phyloP scores from a whole-genome alignment of 495 filamentous ascomycete species.

The Talaromyces liani region DNA sequence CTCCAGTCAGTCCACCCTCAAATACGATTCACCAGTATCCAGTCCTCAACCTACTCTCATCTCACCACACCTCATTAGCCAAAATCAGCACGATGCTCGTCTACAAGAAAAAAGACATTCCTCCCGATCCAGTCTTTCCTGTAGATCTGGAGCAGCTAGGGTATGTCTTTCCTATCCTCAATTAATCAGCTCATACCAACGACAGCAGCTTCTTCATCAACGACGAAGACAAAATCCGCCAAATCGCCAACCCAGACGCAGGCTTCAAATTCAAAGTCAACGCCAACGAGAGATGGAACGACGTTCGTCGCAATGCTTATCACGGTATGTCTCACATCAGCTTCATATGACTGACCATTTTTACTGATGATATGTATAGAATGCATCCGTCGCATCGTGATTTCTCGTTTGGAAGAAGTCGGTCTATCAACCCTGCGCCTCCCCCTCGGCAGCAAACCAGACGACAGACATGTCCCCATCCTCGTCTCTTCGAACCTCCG shows the following conservation, averaged over 20 bases:
- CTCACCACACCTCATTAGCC: not conserved
- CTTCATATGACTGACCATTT: not conserved
- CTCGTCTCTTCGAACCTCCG: slow-evolving; percentile 50
- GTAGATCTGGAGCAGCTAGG: slow-evolving; percentile 58
- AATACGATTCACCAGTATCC: not conserved
- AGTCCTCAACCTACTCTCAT: not conserved
- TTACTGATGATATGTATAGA: slow-evolving; percentile 17
- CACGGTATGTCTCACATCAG: slow-evolving; percentile 41
- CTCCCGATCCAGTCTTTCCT: slow-evolving; percentile 60
- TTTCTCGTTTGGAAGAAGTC: slow-evolving; percentile 48
- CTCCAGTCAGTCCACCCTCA: not conserved
- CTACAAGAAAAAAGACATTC: slow-evolving; percentile 55
- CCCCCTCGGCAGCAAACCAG: slow-evolving; percentile 40
- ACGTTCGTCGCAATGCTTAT: slow-evolving; percentile 60
- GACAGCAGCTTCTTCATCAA: slow-evolving; percentile 60
- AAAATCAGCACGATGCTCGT: slow-evolving; percentile 57
- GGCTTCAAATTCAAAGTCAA: slow-evolving; percentile 68
- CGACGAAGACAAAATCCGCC: slow-evolving; percentile 61
- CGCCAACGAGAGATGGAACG: slow-evolving; percentile 64
- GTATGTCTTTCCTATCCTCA: slow-evolving; percentile 35
- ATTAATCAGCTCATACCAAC: slow-evolving; percentile 11
- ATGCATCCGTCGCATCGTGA: slow-evolving; percentile 53
- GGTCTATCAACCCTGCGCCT: slow-evolving; percentile 51
- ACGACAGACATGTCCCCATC: slow-evolving; percentile 59
- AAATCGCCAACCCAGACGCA: slow-evolving; percentile 52